Evolutionary conservation across 495 filamentous ascomycete genomes (phyloP), one percentile per base, ranked within the genome.

Genomic region (Daldinia caldariorum): DNA sequence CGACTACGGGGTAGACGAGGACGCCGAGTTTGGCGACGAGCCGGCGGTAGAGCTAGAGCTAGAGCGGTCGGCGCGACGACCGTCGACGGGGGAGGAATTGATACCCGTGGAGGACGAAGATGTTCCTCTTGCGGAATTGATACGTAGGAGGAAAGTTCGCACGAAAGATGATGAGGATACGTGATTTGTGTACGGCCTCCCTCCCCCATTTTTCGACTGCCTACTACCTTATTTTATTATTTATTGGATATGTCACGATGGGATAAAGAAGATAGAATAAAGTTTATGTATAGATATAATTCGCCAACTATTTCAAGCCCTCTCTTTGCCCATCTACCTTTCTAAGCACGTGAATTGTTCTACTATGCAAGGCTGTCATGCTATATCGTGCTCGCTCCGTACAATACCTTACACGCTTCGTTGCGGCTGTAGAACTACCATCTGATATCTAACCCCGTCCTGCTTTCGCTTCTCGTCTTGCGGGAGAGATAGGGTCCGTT

Each of bases 1-100:
- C 47, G 95, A 99, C 75, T 99, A 93, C 77, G 95, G 95, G 1
- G 92, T 97, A 0, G 94, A 97, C 70, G 92, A 92, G 70, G 92
- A 93, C 8, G 86, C 82, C 8, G 92, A 96, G 72, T 89, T 89
- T 64, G 89, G 91, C 63, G 89, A 91, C 63, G 89, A 91, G 65
- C 85, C 47, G 26, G 38, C 43, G 22, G 64, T 51, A 18, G 62
- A 91, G 65, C 85, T 41, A 18, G 38, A 38, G 22, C 62, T 51
- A 18, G 62, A 56, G 4, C 43, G 18, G 43, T 18, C 43, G 26
- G 26, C 26, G 43, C 43, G 18, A 20, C 18, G 43, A 4, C 0
- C 3, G 29, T 26, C 26, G 26, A 26, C 26, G 26, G 50, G 6
- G 55, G 35, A 59, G 22, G 20, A 20, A 10, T 31, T 58, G 14